Percentiles rank a stretch among this genome's conserved stretches.
Evolutionary conservation across 257 asterid species (phyloP).

Genomic region (Jaltomata sinuosa): DNA sequence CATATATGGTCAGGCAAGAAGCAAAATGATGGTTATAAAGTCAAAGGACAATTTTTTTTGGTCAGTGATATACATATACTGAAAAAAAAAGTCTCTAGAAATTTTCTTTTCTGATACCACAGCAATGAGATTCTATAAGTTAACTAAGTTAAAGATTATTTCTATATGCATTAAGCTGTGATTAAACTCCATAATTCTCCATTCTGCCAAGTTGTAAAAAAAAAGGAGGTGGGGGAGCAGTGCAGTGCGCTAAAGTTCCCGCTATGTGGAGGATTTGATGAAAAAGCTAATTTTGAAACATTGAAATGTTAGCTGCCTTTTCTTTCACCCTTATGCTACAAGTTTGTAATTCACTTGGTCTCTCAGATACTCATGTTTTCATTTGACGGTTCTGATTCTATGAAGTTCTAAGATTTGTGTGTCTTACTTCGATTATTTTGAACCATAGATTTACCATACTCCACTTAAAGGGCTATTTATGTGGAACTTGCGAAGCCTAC

Average conservation of each 20-base stretch:
- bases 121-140: neutral
- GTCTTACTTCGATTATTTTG: neutral
- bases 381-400: neutral
- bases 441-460: constrained; percentile 42
- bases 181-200: neutral
- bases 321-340: neutral
- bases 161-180: neutral
- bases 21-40: neutral
- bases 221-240: too few species aligned
- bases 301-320: neutral
- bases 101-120: neutral
- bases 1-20: neutral
- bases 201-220: neutral
- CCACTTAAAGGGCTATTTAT: constrained; percentile 24
- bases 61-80: neutral
- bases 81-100: neutral
- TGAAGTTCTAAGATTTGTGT: neutral
- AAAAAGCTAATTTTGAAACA: neutral
- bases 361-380: neutral
- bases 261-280: too few species aligned
- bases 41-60: neutral
- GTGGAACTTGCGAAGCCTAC: constrained; percentile 52
- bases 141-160: neutral
- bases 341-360: neutral
- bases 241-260: too few species aligned